These are phyloP conservation scores for Barbarea vulgaris DNA, from an alignment of 345 rosid species.

Conservation along the genomic window DNA sequence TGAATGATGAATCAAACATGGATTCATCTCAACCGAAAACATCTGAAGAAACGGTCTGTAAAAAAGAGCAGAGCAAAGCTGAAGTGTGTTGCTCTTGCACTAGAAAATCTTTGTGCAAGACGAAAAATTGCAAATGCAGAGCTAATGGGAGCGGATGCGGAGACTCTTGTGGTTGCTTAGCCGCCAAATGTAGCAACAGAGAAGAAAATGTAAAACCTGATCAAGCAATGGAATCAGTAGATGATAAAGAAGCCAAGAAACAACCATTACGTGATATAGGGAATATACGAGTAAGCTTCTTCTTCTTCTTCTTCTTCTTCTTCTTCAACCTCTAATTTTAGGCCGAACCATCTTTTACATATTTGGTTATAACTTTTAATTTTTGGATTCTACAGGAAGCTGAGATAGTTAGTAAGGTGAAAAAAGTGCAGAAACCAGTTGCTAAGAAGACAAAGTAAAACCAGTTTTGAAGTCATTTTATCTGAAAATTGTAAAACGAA, in stretches of 20 bases:
- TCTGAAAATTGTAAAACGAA: conserved; percentile 7
- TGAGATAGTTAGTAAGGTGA: conserved; percentile 22
- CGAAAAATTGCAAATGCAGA: conserved; percentile 74
- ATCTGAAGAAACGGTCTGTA: conserved; percentile 41
- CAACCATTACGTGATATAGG: conserved; percentile 81
- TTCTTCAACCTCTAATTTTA: not conserved
- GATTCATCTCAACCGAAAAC: conserved; percentile 40
- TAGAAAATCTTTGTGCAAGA: conserved; percentile 74
- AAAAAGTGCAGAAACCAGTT: conserved; percentile 17
- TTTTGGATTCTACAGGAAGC: conserved; percentile 30
- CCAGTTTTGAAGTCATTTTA: not conserved
- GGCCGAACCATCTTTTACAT: not conserved
- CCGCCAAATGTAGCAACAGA: conserved; percentile 71
- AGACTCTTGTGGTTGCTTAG: conserved; percentile 65
- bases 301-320: not conserved
- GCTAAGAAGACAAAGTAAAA: conserved; percentile 10
- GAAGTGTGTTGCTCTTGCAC: conserved; percentile 78
- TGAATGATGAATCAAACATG: not conserved
- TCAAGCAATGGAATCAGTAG: conserved; percentile 5
- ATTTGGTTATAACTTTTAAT: not conserved
- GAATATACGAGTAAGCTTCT: conserved; percentile 55
- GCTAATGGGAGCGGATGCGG: conserved; percentile 68
- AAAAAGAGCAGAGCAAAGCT: conserved; percentile 35
- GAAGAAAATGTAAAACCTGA: conserved; percentile 21
- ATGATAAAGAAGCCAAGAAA: conserved; percentile 42